These are phyloP conservation scores for Candida schatavii DNA, from an alignment of 805 yeast genomes.

Conservation along the genomic window DNA sequence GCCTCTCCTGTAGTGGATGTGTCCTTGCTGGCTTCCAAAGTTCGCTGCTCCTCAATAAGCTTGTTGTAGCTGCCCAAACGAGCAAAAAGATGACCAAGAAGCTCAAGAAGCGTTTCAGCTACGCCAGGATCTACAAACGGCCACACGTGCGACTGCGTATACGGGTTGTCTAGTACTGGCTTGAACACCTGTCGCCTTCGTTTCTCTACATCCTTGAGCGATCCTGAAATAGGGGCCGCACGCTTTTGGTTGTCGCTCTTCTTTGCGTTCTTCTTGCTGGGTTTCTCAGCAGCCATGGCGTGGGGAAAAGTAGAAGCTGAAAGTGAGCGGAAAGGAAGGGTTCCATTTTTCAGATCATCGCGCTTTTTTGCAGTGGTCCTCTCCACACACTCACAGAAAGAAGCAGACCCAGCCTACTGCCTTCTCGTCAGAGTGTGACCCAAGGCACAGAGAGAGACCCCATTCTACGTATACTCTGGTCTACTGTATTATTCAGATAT, in stretches of 20 bases:
- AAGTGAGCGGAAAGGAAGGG: no score
- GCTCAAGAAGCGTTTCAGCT: slow-evolving; percentile 37
- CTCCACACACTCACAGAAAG: no score
- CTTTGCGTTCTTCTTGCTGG: background rate
- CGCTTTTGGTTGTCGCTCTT: background rate
- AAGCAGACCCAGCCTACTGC: background rate
- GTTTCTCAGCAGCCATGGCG: background rate
- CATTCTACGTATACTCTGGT: no score
- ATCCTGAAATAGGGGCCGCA: slow-evolving; percentile 20
- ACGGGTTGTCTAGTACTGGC: slow-evolving; percentile 66
- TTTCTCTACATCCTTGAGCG: slow-evolving; percentile 49
- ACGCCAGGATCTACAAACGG: slow-evolving; percentile 39
- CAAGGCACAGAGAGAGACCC: background rate
- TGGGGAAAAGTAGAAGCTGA: background rate
- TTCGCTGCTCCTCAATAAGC: slow-evolving; percentile 6
- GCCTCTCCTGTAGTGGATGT: no score
- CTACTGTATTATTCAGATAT: no score
- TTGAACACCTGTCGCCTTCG: slow-evolving; percentile 57
- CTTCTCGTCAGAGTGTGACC: background rate
- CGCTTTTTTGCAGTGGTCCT: no score
- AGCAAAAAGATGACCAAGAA: slow-evolving; percentile 29
- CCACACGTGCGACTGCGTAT: slow-evolving; percentile 43
- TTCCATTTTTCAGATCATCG: no score
- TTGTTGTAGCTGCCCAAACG: slow-evolving; percentile 27
- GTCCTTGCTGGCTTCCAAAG: slow-evolving; percentile 9